Percentiles rank a stretch among this genome's conserved stretches.
phyloP scores from a whole-genome alignment of 805 yeast genomes.

The Candida quercuum region DNA sequence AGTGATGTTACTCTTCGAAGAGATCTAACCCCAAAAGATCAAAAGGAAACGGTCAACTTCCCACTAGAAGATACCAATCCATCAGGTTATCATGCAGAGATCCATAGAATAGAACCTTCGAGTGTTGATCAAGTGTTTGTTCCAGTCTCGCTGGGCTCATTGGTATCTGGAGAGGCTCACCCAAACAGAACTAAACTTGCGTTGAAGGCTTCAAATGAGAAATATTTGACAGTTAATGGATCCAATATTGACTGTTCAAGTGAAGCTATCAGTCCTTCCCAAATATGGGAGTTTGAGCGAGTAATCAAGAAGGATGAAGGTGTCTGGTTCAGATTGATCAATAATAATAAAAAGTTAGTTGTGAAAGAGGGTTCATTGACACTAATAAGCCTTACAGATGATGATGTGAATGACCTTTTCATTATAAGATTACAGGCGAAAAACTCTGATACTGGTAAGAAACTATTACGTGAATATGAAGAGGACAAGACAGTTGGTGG shows the following conservation, averaged over 20 bases:
- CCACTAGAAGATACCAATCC: conserved; percentile 5
- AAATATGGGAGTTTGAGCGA: conserved; percentile 20
- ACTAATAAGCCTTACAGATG: conserved; percentile 3
- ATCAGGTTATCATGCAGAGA: conserved; percentile 2
- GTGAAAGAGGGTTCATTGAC: conserved; percentile 1
- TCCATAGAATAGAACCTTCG: conserved; percentile 24
- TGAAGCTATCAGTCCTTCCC: conserved; percentile 28
- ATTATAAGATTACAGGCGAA: conserved; percentile 14
- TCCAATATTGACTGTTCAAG: conserved; percentile 22
- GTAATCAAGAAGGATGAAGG: conserved; percentile 9
- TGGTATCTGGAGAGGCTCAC: conserved; percentile 1
- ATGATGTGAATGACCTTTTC: conserved; percentile 8
- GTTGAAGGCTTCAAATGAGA: conserved; percentile 24
- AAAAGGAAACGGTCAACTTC: conserved; percentile 4
- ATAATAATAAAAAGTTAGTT: conserved; percentile 10
- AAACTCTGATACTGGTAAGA: conserved; percentile 13
- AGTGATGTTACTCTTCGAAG: conserved; percentile 2
- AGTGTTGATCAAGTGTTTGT: conserved; percentile 30
- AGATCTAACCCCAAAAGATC: conserved; percentile 1
- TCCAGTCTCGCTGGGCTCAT: conserved; percentile 9
- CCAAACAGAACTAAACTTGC: conserved; percentile 17
- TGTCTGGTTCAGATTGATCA: conserved; percentile 20
- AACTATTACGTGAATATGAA: conserved; percentile 9
- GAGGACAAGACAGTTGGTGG: conserved; percentile 3
- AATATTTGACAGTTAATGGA: conserved; percentile 17